Evolutionary conservation across 768 basidiomycete genomes (phyloP), one percentile per base, ranked within the genome.

Genomic region (Tricholoma terreum): DNA sequence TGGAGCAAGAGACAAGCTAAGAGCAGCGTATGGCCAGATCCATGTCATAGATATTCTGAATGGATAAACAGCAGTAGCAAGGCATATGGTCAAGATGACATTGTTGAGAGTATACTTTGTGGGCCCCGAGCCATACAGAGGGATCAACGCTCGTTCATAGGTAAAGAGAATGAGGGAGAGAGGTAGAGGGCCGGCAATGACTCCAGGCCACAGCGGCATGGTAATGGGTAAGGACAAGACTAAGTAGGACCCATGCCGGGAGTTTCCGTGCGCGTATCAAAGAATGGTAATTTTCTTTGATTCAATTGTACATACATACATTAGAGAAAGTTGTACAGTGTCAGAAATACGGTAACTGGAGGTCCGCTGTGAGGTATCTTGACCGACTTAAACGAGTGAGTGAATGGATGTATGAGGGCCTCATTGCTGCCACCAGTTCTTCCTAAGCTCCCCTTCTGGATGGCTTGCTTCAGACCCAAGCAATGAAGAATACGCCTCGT

Each of bases 61-160:
- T 0, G 83, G 74, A 19, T 77, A 70, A 21, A 77, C 52, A 17
- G 76, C 74, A 4, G 77, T 73, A 14, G 73, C 59, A 14, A 79
- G 51, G 22, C 77, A 65, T 17, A 76, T 72, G 40, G 64, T 65
- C 22, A 75, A 56, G 22, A 75, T 60, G 14, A 75, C 61, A 50
- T 71, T 66, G 54, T 75, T 67, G 49, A 91, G 71, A 35, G 84
- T 74, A 54, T 77, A 73, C 0, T 72, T 73, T 1, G 85, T 82
- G 0, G 87, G 82, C 6, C 77, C 75, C 11, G 79, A 74, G 48
- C 85, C 89, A 67, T 90, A 92, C 3, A 91, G 72, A 14, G 90
- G 90, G 54, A 77, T 70, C n/a, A 92, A 65, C 8, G 83, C 77
- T 33, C 82, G 83, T 67, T 82, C 79, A 65, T 91, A 89, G 6